A percentile compares a stretch with the other conserved stretches of the same genome.
These are phyloP conservation scores for Apium graveolens DNA, from an alignment of 129 eudicot genomes.

Conservation along the genomic window DNA sequence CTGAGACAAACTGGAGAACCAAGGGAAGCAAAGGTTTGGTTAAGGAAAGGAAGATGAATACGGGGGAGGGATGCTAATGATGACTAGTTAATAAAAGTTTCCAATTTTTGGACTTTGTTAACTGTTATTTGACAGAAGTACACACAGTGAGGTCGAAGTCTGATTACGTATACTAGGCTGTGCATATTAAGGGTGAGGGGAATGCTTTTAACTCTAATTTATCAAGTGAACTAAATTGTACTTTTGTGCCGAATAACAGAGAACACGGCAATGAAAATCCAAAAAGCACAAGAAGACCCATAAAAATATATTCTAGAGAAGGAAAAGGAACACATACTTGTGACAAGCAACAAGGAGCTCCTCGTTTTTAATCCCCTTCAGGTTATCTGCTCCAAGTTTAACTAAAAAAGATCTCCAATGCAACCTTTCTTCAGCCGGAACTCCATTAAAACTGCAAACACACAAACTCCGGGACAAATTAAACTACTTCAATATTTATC, in stretches of 20 bases:
- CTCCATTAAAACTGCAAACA: slow-evolving; percentile 85
- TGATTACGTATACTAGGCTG: not conserved
- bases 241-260: not conserved
- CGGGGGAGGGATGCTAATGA: not conserved
- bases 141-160: not conserved
- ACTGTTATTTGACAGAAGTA: not conserved
- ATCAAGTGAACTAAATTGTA: not conserved
- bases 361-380: slow-evolving; percentile 83
- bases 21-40: not conserved
- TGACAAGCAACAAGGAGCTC: slow-evolving; percentile 97
- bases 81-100: not conserved
- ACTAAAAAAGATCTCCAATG: slow-evolving; percentile 97
- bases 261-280: not conserved
- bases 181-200: not conserved
- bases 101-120: not conserved
- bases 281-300: not conserved
- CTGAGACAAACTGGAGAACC: not conserved
- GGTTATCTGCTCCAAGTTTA: slow-evolving; percentile 90
- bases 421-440: slow-evolving; percentile 93
- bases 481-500: not conserved
- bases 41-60: not conserved
- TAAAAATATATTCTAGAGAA: not conserved
- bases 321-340: slow-evolving; percentile 45
- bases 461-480: slow-evolving; percentile 2
- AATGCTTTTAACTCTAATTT: not conserved